Evolutionary conservation across 768 basidiomycete genomes (phyloP).

Genomic region (Boletus fagicola): DNA sequence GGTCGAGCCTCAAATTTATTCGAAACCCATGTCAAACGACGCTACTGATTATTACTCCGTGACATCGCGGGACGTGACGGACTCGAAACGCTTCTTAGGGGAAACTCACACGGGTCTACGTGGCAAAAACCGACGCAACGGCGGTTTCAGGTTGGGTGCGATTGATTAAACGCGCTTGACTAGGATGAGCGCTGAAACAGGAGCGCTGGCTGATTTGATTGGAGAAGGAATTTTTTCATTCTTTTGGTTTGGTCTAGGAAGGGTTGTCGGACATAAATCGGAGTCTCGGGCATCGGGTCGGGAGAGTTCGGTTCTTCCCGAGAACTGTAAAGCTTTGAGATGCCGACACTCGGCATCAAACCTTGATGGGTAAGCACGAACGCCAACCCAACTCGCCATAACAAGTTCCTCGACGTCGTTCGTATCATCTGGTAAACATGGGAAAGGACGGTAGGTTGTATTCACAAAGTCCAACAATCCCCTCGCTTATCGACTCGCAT

Average conservation of each 20-base stretch:
- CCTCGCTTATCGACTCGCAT: slow-evolving; percentile 9
- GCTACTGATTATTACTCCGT: not conserved
- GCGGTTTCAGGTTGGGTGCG: not conserved
- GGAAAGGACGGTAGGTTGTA: slow-evolving; percentile 22
- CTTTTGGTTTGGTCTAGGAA: no score
- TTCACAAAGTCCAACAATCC: not conserved
- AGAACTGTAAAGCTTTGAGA: slow-evolving; percentile 17
- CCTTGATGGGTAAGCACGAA: slow-evolving; percentile 10
- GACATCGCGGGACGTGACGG: not conserved
- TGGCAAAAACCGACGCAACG: no score
- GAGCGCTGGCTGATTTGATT: no score
- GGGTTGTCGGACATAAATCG: no score
- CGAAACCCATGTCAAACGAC: no score
- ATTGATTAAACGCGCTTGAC: not conserved
- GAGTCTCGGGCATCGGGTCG: no score
- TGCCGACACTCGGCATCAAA: slow-evolving; percentile 24
- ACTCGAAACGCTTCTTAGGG: no score
- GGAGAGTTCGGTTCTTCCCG: slow-evolving; percentile 5
- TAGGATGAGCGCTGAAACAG: no score
- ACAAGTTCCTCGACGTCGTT: slow-evolving; percentile 3
- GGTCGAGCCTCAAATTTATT: no score
- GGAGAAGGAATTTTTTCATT: no score
- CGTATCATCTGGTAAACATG: slow-evolving; percentile 17
- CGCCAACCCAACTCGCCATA: not conserved
- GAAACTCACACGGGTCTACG: not conserved